Evolutionary conservation across 805 yeast species (phyloP).

Genomic region (Wickerhamomyces subpelliculosus): DNA sequence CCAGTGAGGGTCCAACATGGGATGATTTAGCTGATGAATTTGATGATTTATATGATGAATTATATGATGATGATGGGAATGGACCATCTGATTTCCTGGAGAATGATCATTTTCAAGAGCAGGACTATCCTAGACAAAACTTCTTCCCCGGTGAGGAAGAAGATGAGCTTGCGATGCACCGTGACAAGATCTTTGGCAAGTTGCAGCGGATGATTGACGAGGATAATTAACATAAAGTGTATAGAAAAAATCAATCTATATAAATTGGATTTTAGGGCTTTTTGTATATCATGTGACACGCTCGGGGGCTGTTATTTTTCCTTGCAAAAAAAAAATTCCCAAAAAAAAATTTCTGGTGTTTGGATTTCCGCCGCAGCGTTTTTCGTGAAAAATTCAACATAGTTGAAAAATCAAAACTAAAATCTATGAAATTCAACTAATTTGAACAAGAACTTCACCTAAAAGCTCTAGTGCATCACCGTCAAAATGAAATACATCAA

Average conservation of each 20-base stretch:
- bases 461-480: not conserved
- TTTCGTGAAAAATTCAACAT: not conserved
- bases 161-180: conserved; percentile 54
- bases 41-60: conserved; percentile 49
- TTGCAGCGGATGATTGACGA: conserved; percentile 50
- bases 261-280: no score
- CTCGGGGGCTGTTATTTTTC: not conserved
- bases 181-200: conserved; percentile 55
- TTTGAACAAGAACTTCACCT: no score
- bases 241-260: no score
- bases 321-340: no score
- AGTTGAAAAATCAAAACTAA: conserved; percentile 3
- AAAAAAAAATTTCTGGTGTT: not conserved
- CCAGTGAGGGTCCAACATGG: no score
- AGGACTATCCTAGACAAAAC: conserved; percentile 35
- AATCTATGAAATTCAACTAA: no score
- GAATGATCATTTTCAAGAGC: conserved; percentile 25
- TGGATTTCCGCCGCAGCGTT: not conserved
- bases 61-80: conserved; percentile 69
- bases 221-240: conserved; percentile 4
- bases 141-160: conserved; percentile 52
- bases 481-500: conserved; percentile 71
- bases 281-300: not conserved
- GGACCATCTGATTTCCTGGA: conserved; percentile 24
- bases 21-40: conserved; percentile 16